Percentiles rank a stretch among this genome's conserved stretches.
phyloP scores from a whole-genome alignment of 768 basidiomycete genomes.

The Clitopilus hobsonii region DNA sequence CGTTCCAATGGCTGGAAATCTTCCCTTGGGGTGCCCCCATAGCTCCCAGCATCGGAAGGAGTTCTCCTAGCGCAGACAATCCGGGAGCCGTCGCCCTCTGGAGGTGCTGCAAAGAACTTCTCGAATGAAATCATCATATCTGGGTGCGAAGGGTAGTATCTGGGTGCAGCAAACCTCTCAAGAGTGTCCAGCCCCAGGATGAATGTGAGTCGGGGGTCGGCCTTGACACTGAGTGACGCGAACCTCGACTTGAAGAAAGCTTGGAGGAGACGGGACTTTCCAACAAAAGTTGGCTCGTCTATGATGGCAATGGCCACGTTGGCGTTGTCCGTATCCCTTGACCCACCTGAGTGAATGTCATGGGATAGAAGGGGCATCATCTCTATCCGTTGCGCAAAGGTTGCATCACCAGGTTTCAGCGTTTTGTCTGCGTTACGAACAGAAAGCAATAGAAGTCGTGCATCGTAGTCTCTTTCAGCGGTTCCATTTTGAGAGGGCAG shows the following conservation, averaged over 20 bases:
- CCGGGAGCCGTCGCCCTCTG: slow-evolving; percentile 43
- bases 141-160: slow-evolving; percentile 59
- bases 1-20: slow-evolving; percentile 32
- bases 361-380: slow-evolving; percentile 78
- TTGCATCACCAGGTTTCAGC: slow-evolving; percentile 66
- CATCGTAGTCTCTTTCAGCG: slow-evolving; percentile 47
- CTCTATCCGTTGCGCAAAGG: slow-evolving; percentile 71
- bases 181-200: slow-evolving; percentile 85
- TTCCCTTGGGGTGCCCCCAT: background rate
- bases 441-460: slow-evolving; percentile 75
- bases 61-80: slow-evolving; percentile 56
- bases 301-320: slow-evolving; percentile 79
- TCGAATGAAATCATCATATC: slow-evolving; percentile 54
- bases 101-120: slow-evolving; percentile 48
- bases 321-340: slow-evolving; percentile 10
- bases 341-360: slow-evolving; percentile 25
- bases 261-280: slow-evolving; percentile 64
- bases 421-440: slow-evolving; percentile 85
- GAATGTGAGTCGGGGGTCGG: slow-evolving; percentile 51
- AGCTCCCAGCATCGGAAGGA: slow-evolving; percentile 2
- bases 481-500: slow-evolving; percentile 14
- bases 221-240: slow-evolving; percentile 9
- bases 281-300: slow-evolving; percentile 85
- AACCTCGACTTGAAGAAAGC: slow-evolving; percentile 41
- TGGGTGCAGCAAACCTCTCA: slow-evolving; percentile 68